Evolutionary conservation across 495 filamentous ascomycete species (phyloP), one percentile per base, ranked within the genome.

Genomic region (Bathelium albidoporum): DNA sequence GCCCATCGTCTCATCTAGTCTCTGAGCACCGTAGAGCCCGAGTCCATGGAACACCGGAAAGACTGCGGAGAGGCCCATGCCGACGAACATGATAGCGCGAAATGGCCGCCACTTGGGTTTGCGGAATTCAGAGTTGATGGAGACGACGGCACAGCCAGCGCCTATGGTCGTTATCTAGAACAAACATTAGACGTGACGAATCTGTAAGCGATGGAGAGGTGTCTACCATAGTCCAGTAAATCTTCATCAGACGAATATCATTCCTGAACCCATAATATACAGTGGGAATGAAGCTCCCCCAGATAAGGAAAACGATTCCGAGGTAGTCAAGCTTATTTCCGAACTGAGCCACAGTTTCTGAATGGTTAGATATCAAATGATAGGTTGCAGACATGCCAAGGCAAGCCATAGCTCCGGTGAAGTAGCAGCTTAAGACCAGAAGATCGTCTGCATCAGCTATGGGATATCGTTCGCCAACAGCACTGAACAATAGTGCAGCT

Each of bases 51-150:
- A 49, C 22, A 90, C 83, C 0, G 94, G 94, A 60, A 96, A 79
- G 22, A 92, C 77, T 7, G 89, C 91, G 12, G 89, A 96, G 49
- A 91, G 76, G 11, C 94, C 94, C 77, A 97, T 87, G 29, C 82
- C 83, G 44, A 96, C 86, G 73, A 97, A 98, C 90, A 97, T 95
- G 61, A 81, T 77, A 11, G 95, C 91, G 44, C 94, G 85, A 72
- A 95, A 91, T 16, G 90, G 89, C 16, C 93, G 80, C 84, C 86
- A 94, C 24, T 76, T 77, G 4, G 94, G 88, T 0, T 89, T 89
- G 39, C 94, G 83, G 74, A 97, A 96, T 60, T 79, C 80, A 11
- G 93, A 89, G 34, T 89, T 76, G 69, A 91, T 80, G 28, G 88
- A 90, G 12, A 93, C 89, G 32, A 80, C 70, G 10, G 87, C 80